These are phyloP conservation scores for Massospora cicadina DNA, from an alignment of 371 early-diverging fungal species.

Conservation along the genomic window DNA sequence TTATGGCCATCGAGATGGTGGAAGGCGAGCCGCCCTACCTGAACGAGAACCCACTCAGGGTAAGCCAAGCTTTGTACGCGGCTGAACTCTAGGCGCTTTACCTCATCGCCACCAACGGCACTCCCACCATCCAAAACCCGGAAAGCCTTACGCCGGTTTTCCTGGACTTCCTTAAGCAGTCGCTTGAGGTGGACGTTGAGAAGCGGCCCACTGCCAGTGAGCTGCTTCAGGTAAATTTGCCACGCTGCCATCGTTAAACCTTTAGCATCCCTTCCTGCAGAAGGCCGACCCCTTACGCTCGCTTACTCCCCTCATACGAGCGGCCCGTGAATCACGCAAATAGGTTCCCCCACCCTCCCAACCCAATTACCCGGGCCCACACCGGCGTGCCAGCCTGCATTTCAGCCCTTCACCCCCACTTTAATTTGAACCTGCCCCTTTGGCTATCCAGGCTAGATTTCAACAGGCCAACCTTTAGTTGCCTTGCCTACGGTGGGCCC, in stretches of 20 bases:
- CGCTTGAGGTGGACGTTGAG: conserved; percentile 74
- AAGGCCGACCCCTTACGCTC: conserved; percentile 70
- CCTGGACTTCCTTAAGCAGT: conserved; percentile 61
- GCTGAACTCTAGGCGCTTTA: conserved; percentile 46
- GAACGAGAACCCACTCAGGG: conserved; percentile 73
- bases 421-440: background rate
- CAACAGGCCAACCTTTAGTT: background rate
- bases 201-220: conserved; percentile 64
- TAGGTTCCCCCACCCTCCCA: background rate
- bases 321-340: conserved; percentile 41
- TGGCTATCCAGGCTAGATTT: background rate
- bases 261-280: conserved; percentile 70
- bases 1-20: conserved; percentile 87
- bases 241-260: background rate
- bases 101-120: conserved; percentile 91
- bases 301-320: conserved; percentile 74
- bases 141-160: conserved; percentile 61
- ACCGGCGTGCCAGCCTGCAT: background rate
- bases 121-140: conserved; percentile 78
- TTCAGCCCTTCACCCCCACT: background rate
- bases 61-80: background rate
- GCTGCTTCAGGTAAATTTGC: conserved; percentile 27
- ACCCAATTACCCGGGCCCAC: background rate
- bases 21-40: conserved; percentile 92
- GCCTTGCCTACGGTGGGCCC: background rate